Evolutionary conservation across 148 eudicot genomes (phyloP), one percentile per base, ranked within the genome.

Genomic region (Spergularia marina): DNA sequence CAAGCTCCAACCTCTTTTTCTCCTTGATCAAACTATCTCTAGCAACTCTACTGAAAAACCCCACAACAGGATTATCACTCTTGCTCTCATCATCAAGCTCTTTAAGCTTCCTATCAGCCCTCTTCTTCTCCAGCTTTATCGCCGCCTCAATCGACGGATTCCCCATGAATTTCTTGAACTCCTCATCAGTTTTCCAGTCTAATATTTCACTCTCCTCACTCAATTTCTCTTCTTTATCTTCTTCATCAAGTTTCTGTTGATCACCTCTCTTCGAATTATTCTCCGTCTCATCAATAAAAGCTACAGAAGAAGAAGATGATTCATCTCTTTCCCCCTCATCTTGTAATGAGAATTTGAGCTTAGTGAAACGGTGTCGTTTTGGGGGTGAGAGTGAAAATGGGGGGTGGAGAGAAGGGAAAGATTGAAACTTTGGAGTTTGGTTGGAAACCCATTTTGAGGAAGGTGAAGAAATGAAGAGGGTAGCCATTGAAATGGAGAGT

Each of bases 101-200:
- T 66, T 86, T 92, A 2, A 94, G 89, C 83, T 85, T 94, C 81
- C 94, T 84, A 81, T 94, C 98, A 75, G 98, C 78, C 79, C 93
- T 92, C 75, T 94, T 89, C 89, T 94, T 94, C 84, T 94, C 98
- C 1, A 92, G 85, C 87, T 92, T 94, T 58, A 94, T 90, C 5
- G 98, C 98, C 17, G 98, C 98, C 72, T 94, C 98, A 63, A 94
- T 94, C 1, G 98, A 90, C 7, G 95, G 98, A 78, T 84, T 94
- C 7, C 98, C 98, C 98, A 94, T 94, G 71, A 92, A 92, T 61
- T 85, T 92, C 94, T 94, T 94, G 83, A 92, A 94, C 84, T 92
- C 98, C 23, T 94, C 97, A 66, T 94, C 98, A 41, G 58, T 81
- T 73, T 94, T 94, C 98, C 98, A 94, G 53, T 94, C 98, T 80